phyloP scores from a whole-genome alignment of 257 asterid species.

The Capsicum baccatum region DNA sequence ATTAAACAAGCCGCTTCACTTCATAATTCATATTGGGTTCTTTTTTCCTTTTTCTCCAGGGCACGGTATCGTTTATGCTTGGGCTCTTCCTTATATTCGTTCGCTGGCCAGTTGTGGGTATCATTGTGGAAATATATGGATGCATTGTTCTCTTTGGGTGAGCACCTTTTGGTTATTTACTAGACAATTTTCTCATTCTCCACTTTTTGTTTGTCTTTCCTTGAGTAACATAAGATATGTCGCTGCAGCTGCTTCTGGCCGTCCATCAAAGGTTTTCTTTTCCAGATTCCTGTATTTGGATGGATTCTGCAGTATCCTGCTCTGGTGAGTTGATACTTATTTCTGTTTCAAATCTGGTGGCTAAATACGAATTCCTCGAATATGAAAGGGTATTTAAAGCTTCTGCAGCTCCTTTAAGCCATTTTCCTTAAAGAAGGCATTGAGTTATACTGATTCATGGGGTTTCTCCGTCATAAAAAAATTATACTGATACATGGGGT shows the following conservation, averaged over 20 bases:
- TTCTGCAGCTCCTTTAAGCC: constrained; percentile 14
- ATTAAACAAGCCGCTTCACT: constrained; percentile 3
- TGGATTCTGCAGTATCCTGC: constrained; percentile 72
- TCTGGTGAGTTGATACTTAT: constrained; percentile 53
- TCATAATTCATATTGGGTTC: not conserved
- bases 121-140: constrained; percentile 68
- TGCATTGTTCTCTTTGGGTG: constrained; percentile 73
- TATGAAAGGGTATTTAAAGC: not conserved
- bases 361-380: not conserved
- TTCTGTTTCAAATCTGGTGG: not conserved
- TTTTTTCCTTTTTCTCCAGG: constrained; percentile 45
- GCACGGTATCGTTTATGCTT: constrained; percentile 67
- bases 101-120: constrained; percentile 86
- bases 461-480: not conserved
- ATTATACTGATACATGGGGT: constrained; percentile 2
- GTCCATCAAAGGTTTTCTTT: constrained; percentile 72
- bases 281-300: constrained; percentile 81
- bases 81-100: constrained; percentile 78
- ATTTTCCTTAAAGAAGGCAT: not conserved
- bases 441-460: not conserved
- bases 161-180: constrained; percentile 33
- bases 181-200: constrained; percentile 15
- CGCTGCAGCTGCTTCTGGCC: constrained; percentile 83
- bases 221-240: not conserved
- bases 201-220: not conserved